These are phyloP conservation scores for Irpex sp. DNA, from an alignment of 1,284 basidiomycete genomes.

Conservation along the genomic window DNA sequence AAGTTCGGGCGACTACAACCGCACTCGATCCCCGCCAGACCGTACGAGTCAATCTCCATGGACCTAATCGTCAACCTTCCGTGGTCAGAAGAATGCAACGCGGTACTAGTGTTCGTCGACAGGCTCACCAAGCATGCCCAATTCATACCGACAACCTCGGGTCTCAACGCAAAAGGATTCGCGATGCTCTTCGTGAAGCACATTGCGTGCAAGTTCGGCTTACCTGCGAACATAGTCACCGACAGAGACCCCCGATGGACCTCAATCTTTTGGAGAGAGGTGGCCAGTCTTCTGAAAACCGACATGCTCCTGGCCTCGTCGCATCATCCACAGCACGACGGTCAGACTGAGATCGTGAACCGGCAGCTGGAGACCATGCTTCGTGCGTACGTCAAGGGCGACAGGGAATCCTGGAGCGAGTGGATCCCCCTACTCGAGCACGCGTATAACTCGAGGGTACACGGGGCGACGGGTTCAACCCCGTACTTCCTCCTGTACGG, in stretches of 20 bases:
- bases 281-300: constrained; percentile 15
- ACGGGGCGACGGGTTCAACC: not conserved
- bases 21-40: not conserved
- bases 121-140: constrained; percentile 28
- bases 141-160: constrained; percentile 28
- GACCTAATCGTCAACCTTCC: not conserved
- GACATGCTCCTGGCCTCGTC: constrained; percentile 24
- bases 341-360: constrained; percentile 18
- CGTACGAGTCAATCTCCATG: too few species aligned
- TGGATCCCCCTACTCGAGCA: not conserved
- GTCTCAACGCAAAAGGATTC: constrained; percentile 13
- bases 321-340: constrained; percentile 20
- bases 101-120: not conserved
- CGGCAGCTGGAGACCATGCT: constrained; percentile 11
- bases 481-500: not conserved
- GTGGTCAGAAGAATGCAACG: not conserved
- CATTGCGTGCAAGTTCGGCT: constrained; percentile 16
- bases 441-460: not conserved
- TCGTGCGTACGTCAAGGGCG: not conserved
- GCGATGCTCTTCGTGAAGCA: constrained; percentile 19
- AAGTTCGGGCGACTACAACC: not conserved
- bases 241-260: constrained; percentile 27
- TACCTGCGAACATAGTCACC: constrained; percentile 23
- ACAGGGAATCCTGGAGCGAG: not conserved
- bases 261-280: constrained; percentile 22